Conservation (phyloP, 805 yeast genomes). For the Pichia sporocuriosa region DNA sequence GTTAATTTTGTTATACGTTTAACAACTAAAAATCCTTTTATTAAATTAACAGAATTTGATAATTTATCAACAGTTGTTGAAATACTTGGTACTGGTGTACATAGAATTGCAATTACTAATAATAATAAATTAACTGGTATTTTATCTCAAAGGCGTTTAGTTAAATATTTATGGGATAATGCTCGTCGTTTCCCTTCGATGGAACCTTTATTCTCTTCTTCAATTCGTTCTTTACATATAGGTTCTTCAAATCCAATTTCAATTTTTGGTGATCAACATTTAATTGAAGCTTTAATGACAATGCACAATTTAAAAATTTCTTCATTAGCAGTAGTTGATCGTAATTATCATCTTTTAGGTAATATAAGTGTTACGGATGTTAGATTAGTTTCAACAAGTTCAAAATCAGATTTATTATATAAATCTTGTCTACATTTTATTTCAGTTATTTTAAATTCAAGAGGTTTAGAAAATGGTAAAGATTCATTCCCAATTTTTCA, state of each 20-base stretch:
- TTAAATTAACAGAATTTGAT: conserved; percentile 65
- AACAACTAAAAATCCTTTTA: conserved; percentile 83
- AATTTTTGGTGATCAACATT: conserved; percentile 77
- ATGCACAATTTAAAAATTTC: conserved; percentile 84
- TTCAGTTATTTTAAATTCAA: conserved; percentile 73
- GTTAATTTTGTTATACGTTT: conserved; percentile 81
- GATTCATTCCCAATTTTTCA: conserved; percentile 97
- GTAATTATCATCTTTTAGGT: conserved; percentile 68
- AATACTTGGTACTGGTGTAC: conserved; percentile 91
- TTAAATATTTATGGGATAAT: conserved; percentile 86
- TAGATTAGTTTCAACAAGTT: conserved; percentile 75
- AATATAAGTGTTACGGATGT: conserved; percentile 95
- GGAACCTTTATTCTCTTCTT: conserved; percentile 63
- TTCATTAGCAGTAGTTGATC: conserved; percentile 88
- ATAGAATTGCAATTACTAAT: conserved; percentile 72
- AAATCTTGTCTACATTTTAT: conserved; percentile 84
- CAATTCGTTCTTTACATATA: conserved; percentile 66
- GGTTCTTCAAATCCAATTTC: conserved; percentile 70
- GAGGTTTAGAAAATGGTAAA: conserved; percentile 91
- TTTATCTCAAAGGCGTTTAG: conserved; percentile 82
- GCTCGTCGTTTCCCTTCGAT: conserved; percentile 79
- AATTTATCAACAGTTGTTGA: conserved; percentile 71
- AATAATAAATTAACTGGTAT: conserved; percentile 66
- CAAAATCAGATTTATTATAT: conserved; percentile 76
- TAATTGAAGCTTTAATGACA: conserved; percentile 77